phyloP scores from a whole-genome alignment of 352 stramenopile genomes.

The Pilasporangium apinafurcum region DNA sequence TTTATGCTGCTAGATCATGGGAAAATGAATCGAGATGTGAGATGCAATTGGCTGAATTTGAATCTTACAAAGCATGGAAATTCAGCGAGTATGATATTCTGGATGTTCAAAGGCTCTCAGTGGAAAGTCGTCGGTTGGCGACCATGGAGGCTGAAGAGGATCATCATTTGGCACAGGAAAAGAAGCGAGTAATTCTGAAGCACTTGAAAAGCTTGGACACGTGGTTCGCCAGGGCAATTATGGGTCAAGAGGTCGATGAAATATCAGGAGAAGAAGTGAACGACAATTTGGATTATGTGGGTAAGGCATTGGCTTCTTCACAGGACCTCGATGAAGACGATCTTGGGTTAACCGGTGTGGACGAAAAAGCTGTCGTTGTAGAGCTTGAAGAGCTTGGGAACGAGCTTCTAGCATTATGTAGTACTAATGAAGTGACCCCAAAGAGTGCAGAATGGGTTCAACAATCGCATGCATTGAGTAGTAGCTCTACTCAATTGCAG shows the following conservation, averaged over 20 bases:
- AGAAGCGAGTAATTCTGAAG: conserved; percentile 19
- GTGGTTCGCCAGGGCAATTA: conserved; percentile 47
- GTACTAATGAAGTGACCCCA: neutral
- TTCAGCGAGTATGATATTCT: too few species aligned
- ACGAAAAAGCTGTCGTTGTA: neutral
- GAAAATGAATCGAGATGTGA: too few species aligned
- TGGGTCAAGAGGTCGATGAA: too few species aligned
- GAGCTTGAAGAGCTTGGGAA: conserved; percentile 3
- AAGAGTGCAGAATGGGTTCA: neutral
- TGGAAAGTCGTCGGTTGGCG: too few species aligned
- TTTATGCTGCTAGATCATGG: too few species aligned
- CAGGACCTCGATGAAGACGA: neutral
- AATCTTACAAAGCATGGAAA: too few species aligned
- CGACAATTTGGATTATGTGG: conserved; percentile 5
- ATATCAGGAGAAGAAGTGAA: conserved; percentile 6
- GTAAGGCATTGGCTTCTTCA: too few species aligned
- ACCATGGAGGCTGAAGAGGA: conserved; percentile 1
- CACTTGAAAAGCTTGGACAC: conserved; percentile 38
- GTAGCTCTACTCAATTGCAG: too few species aligned
- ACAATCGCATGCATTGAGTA: too few species aligned
- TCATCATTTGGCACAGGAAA: conserved; percentile 4
- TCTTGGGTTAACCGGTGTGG: neutral
- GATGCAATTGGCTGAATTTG: too few species aligned
- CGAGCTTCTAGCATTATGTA: conserved; percentile 4
- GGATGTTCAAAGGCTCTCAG: too few species aligned